phyloP scores from a whole-genome alignment of 257 asterid species.

The Ilex asprella region DNA sequence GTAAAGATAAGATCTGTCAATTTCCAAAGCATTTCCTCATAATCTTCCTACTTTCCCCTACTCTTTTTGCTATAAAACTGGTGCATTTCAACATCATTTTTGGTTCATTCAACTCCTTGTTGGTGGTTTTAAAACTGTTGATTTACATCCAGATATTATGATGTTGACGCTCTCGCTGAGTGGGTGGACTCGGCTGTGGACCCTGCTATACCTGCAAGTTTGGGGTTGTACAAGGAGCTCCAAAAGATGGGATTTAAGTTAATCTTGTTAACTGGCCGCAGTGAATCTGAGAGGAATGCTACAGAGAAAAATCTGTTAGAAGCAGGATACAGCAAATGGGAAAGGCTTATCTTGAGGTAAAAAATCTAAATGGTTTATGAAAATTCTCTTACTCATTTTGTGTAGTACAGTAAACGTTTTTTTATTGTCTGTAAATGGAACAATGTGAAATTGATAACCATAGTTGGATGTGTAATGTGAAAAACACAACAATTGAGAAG shows the following conservation, averaged over 20 bases:
- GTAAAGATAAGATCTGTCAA: too few species aligned
- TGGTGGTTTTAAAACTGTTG: neutral
- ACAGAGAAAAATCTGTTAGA: slow-evolving; percentile 46
- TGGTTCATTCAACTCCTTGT: too few species aligned
- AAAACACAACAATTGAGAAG: too few species aligned
- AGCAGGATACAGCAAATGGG: slow-evolving; percentile 71
- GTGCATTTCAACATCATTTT: too few species aligned
- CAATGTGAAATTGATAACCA: too few species aligned
- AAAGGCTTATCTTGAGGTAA: slow-evolving; percentile 79
- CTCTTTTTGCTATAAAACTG: too few species aligned
- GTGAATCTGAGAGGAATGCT: slow-evolving; percentile 58
- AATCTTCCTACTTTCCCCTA: too few species aligned
- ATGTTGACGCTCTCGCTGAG: slow-evolving; percentile 40
- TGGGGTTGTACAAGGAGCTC: slow-evolving; percentile 59
- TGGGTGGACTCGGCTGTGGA: slow-evolving; percentile 74
- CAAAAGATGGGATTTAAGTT: slow-evolving; percentile 54
- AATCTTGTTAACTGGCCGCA: slow-evolving; percentile 67
- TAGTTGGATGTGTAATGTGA: too few species aligned
- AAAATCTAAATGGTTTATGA: neutral
- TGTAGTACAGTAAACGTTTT: too few species aligned
- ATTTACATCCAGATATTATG: slow-evolving; percentile 41
- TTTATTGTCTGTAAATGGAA: too few species aligned
- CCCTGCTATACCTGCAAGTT: slow-evolving; percentile 67
- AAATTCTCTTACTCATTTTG: too few species aligned
- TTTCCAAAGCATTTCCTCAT: too few species aligned